Base-by-base conservation (phyloP, 2,329 filamentous ascomycete genomes). In the Plectosphaerella plurivora region DNA sequence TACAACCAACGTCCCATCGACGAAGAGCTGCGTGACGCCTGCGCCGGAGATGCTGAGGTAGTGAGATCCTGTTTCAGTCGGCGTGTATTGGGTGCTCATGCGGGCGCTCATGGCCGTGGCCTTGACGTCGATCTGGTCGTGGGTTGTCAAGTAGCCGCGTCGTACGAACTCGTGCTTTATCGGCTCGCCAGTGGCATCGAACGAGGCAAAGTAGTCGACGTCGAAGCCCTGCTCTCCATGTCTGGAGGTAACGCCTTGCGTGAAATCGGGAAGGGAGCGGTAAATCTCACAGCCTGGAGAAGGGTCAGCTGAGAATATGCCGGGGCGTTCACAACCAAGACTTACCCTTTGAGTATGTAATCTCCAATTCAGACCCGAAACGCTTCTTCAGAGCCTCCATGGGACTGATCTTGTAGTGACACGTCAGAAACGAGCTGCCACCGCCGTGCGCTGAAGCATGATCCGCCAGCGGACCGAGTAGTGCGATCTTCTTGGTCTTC, bases 381-480 rank as follows among this genome's bases (percentile, higher is more conserved):
- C 52, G 72, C 11, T 68, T 49, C 20, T 75, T 77, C 58, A 91
- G 87, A 6, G 87, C 87, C 51, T 88, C 83, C 20, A 86, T 83
- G 1, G 88, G 88, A 0, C 84, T 89, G 15, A 91, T 76, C 45
- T 87, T 87, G 53, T 86, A 84, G 68, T 88, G 88, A 5, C 78
- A 72, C 15, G 69, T 67, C 20, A 83, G 66, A 1, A 81, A 77
- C 1, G 84, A 85, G 7, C 83, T 86, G 15, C 85, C 85, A 52
- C 84, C 85, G 37, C 85, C 85, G 58, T 84, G 77, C 22, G 65
- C 63, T n/a, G 68, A 57, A 55, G 78, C 71, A 56, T 82, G 83
- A 42, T 59, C 62, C 44, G 61, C 51, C 35, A 65, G 53, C 18
- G 55, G 58, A 5, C 63, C 63, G n/a, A 65, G 55, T 2, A 65